These are phyloP conservation scores for Fusarium fracticaudum DNA, from an alignment of 2,329 filamentous ascomycete genomes.

Conservation along the genomic window DNA sequence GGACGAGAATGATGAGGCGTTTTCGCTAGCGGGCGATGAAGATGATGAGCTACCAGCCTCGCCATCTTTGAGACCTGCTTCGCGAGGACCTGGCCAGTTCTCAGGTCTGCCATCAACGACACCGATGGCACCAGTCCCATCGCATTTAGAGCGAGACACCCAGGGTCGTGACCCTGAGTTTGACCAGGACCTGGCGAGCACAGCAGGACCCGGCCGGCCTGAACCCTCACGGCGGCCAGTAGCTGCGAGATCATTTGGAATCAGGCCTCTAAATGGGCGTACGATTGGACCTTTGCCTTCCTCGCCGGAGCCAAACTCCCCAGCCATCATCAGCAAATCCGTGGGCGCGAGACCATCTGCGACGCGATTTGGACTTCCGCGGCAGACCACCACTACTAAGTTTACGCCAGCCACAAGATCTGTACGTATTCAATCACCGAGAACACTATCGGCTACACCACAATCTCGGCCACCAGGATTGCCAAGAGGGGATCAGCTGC, in stretches of 20 bases:
- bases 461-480: conserved; percentile 7
- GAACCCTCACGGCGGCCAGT: conserved; percentile 5
- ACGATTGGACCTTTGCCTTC: conserved; percentile 9
- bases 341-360: conserved; percentile 28
- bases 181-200: neutral
- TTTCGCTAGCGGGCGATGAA: conserved; percentile 37
- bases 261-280: conserved; percentile 12
- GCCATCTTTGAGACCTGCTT: conserved; percentile 33
- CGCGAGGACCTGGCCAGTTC: conserved; percentile 32
- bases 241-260: conserved; percentile 15
- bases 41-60: conserved; percentile 38
- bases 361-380: conserved; percentile 15
- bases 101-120: conserved; percentile 52
- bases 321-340: conserved; percentile 27
- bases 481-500: conserved; percentile 6
- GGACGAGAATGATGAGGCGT: conserved; percentile 42
- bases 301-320: conserved; percentile 12
- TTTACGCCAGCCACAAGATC: conserved; percentile 32
- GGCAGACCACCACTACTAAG: conserved; percentile 6
- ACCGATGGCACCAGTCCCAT: conserved; percentile 54
- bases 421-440: conserved; percentile 41
- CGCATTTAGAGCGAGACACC: conserved; percentile 53
- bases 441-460: conserved; percentile 23
- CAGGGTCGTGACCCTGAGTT: conserved; percentile 33
- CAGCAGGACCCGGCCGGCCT: neutral